Evolutionary conservation across 495 filamentous ascomycete genomes (phyloP), one percentile per base, ranked within the genome.

Genomic region (Lophiostoma macrostomum): DNA sequence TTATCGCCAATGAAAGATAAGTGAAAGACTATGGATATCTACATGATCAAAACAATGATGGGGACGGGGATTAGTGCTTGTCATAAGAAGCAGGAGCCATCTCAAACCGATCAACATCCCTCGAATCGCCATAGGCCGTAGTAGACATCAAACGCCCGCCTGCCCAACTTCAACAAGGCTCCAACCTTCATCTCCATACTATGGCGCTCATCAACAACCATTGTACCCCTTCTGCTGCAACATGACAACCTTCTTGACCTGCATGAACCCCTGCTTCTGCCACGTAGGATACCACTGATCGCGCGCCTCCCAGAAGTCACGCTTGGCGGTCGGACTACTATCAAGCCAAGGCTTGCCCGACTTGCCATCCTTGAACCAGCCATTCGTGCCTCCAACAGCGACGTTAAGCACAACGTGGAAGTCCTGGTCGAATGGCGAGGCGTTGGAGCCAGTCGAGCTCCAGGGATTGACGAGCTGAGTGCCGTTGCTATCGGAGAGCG

Each of bases 321-420:
- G 78, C 65, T 73, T 76, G 13, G 88, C 86, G 6, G 76, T 81
- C 3, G 75, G 67, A 35, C 76, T 81, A 4, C 59, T 68, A 64
- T 93, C 86, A 27, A 88, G 74, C 89, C 89, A 94, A 7, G 88
- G 88, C 74, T 94, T 94, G 19, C 77, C 80, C 43, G 71, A 72
- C 45, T 72, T 66, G 6, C 80, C 78, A 66, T 94, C 85, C 61
- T 85, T 67, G 64, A 91, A 94, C 85, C 86, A 93, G 16, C 87
- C 88, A 56, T 91, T 93, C 10, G 86, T 91, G 40, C 82, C 80
- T 14, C 88, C 88, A 40, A 94, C 88, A 23, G 82, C 89, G 6
- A 94, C 75, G 58, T 91, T 90, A 42, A 94, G 60, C 45, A 94
- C 87, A 16, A 94, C 75, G 53, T 87, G 93, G 64, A 94, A 94